Evolutionary conservation across 2,329 filamentous ascomycete species (phyloP).

Genomic region (Pseudogymnoascus sp.): DNA sequence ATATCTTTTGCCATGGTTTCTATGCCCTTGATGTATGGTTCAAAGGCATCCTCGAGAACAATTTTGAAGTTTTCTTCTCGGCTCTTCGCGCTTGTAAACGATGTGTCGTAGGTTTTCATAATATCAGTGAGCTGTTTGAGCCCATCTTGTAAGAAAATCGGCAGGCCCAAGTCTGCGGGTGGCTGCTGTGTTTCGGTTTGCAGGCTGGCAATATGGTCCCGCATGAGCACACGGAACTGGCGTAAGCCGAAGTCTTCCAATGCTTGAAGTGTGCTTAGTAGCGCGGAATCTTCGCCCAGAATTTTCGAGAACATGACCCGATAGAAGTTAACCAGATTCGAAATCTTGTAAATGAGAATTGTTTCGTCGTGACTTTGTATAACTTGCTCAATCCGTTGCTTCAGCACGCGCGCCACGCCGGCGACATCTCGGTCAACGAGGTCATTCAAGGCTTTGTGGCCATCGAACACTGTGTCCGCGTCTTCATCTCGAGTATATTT

Average conservation of each 20-base stretch:
- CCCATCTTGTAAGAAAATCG: conserved; percentile 73
- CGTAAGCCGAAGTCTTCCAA: conserved; percentile 71
- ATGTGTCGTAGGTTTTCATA: conserved; percentile 82
- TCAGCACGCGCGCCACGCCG: conserved; percentile 74
- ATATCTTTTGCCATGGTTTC: conserved; percentile 60
- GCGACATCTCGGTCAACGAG: conserved; percentile 80
- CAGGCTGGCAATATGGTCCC: conserved; percentile 69
- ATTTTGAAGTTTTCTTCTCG: conserved; percentile 64
- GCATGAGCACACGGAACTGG: conserved; percentile 75
- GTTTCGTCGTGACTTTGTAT: conserved; percentile 89
- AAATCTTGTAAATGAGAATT: conserved; percentile 80
- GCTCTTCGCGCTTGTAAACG: conserved; percentile 53
- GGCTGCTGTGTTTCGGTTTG: conserved; percentile 65
- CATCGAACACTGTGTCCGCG: conserved; percentile 60
- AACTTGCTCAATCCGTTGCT: conserved; percentile 83
- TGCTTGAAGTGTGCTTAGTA: conserved; percentile 55
- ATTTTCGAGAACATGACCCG: conserved; percentile 75
- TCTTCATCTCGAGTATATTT: conserved; percentile 42
- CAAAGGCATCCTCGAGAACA: conserved; percentile 70
- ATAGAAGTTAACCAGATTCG: conserved; percentile 87
- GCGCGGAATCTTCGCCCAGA: conserved; percentile 55
- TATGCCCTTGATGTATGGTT: conserved; percentile 76
- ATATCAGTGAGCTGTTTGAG: conserved; percentile 70
- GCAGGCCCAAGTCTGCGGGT: conserved; percentile 67
- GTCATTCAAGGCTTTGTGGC: conserved; percentile 71